Percentiles rank a stretch among this genome's conserved stretches.
Evolutionary conservation across 768 basidiomycete species (phyloP).

Genomic region (Pleurotus tuoliensis): DNA sequence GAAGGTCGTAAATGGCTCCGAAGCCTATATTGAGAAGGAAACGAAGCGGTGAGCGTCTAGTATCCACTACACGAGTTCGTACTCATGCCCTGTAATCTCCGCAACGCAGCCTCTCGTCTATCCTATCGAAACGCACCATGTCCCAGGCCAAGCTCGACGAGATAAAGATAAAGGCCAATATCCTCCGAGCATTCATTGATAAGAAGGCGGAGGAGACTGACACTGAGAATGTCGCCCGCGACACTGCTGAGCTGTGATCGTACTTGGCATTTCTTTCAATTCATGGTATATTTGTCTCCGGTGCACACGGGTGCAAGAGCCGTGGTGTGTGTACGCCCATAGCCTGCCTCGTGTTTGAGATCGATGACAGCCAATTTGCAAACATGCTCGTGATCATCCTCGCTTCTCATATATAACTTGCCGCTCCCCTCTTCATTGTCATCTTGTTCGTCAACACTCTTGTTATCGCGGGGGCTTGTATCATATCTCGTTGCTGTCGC

Average conservation of each 20-base stretch:
- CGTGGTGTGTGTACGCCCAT: neutral
- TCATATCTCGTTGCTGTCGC: neutral
- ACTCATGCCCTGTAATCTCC: slow-evolving; percentile 8
- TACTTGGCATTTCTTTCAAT: neutral
- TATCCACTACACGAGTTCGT: slow-evolving; percentile 13
- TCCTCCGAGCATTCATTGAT: slow-evolving; percentile 61
- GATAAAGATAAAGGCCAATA: slow-evolving; percentile 88
- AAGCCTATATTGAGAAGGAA: slow-evolving; percentile 84
- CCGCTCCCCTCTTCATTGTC: neutral
- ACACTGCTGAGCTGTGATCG: slow-evolving; percentile 41
- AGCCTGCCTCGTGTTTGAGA: slow-evolving; percentile 27
- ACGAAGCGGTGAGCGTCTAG: slow-evolving; percentile 58
- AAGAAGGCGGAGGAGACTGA: slow-evolving; percentile 34
- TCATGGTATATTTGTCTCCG: slow-evolving; percentile 10
- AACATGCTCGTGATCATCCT: slow-evolving; percentile 26
- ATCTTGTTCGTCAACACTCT: neutral
- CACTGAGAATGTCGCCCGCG: slow-evolving; percentile 23
- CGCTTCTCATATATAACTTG: slow-evolving; percentile 6
- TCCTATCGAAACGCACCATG: slow-evolving; percentile 77
- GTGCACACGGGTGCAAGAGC: neutral
- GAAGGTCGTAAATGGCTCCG: slow-evolving; percentile 68
- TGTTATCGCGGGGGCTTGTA: neutral
- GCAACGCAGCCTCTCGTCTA: slow-evolving; percentile 59
- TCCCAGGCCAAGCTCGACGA: slow-evolving; percentile 83
- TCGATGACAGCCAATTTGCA: slow-evolving; percentile 7